These are phyloP conservation scores for Sphagnum fallax DNA, from an alignment of 228 moss, liverwort and hornwort genomes.

Conservation along the genomic window DNA sequence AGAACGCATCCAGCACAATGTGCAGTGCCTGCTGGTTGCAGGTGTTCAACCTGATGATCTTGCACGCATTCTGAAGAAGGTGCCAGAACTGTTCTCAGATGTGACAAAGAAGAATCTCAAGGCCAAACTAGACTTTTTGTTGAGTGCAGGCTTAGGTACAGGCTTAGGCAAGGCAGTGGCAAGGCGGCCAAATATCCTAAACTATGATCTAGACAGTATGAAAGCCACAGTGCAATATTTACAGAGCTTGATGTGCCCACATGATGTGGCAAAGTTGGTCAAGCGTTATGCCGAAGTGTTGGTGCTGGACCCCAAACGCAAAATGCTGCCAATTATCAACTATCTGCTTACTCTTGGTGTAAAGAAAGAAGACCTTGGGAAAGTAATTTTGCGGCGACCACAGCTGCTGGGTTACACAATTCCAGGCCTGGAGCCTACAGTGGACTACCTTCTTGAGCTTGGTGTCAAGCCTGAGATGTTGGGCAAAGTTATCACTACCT, in stretches of 20 bases:
- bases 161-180: conserved; percentile 69
- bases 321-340: conserved; percentile 61
- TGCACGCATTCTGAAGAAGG: conserved; percentile 49
- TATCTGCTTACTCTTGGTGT: conserved; percentile 60
- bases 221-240: conserved; percentile 40
- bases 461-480: conserved; percentile 59
- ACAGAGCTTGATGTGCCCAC: conserved; percentile 36
- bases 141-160: conserved; percentile 41
- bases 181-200: conserved; percentile 65
- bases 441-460: conserved; percentile 56
- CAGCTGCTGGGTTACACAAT: conserved; percentile 75
- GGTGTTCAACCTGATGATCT: conserved; percentile 59
- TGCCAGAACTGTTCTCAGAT: conserved; percentile 62
- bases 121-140: conserved; percentile 51
- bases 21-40: conserved; percentile 36
- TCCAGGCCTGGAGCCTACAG: conserved; percentile 55
- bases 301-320: conserved; percentile 63
- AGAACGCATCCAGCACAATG: conserved; percentile 29
- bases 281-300: conserved; percentile 70
- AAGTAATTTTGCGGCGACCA: conserved; percentile 63
- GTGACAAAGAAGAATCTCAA: conserved; percentile 50
- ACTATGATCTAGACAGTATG: conserved; percentile 54
- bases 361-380: conserved; percentile 54
- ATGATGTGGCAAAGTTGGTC: conserved; percentile 50
- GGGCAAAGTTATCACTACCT: conserved; percentile 65